Evolutionary conservation across 2,329 filamentous ascomycete genomes (phyloP).

Genomic region (Thermothelomyces thermophilus): DNA sequence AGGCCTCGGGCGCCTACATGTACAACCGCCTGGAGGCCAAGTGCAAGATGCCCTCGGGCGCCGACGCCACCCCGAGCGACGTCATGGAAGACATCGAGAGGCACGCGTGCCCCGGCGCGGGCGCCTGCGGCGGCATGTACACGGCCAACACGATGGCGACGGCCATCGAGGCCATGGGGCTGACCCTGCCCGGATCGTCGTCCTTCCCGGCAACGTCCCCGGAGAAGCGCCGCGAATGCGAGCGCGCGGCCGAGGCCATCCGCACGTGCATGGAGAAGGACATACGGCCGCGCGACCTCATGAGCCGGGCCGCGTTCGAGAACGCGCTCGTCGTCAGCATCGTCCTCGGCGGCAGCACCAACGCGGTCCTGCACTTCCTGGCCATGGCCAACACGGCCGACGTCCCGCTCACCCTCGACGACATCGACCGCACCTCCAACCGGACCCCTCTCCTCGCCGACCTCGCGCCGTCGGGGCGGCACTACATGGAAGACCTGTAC

Average conservation of each 20-base stretch:
- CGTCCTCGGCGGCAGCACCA: constrained; percentile 85
- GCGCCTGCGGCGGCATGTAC: constrained; percentile 77
- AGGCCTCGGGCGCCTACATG: constrained; percentile 74
- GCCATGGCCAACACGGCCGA: constrained; percentile 85
- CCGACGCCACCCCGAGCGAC: constrained; percentile 62
- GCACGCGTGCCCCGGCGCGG: constrained; percentile 69
- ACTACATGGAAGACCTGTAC: constrained; percentile 80
- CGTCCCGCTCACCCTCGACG: constrained; percentile 69
- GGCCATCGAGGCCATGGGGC: constrained; percentile 81
- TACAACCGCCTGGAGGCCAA: constrained; percentile 73
- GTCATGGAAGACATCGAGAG: constrained; percentile 78
- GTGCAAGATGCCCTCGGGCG: constrained; percentile 43
- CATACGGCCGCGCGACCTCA: constrained; percentile 71
- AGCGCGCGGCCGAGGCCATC: constrained; percentile 73
- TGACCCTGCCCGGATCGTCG: constrained; percentile 75
- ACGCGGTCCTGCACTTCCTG: constrained; percentile 81
- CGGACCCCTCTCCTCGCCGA: constrained; percentile 83
- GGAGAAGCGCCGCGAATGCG: constrained; percentile 80
- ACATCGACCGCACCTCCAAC: constrained; percentile 73
- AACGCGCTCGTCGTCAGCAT: constrained; percentile 88
- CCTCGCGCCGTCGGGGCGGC: constrained; percentile 74
- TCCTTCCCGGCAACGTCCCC: constrained; percentile 75
- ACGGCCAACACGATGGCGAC: constrained; percentile 93
- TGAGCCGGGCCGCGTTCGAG: constrained; percentile 76
- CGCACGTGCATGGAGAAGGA: constrained; percentile 72